Evolutionary conservation across 495 filamentous ascomycete genomes (phyloP).

Genomic region (Lichenothelia convexa): DNA sequence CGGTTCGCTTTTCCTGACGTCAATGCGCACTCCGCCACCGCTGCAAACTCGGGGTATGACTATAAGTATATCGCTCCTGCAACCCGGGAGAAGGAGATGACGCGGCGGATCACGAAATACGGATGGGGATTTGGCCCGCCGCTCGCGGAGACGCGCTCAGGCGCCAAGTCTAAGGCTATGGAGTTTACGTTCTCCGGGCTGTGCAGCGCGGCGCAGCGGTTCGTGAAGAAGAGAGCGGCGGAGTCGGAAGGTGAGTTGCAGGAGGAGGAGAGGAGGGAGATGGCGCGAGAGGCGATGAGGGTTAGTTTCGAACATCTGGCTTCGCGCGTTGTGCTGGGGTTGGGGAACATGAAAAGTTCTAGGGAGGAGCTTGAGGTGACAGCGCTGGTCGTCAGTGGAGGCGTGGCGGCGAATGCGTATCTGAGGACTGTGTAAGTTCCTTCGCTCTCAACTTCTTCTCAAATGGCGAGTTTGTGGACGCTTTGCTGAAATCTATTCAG

Average conservation of each 20-base stretch:
- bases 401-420: slow-evolving; percentile 71
- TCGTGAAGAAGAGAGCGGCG: slow-evolving; percentile 24
- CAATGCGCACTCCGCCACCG: slow-evolving; percentile 1
- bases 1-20: slow-evolving; percentile 52
- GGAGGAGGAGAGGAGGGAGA: slow-evolving; percentile 32
- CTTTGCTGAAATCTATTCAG: too few species aligned
- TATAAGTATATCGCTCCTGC: slow-evolving; percentile 33
- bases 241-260: too few species aligned
- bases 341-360: too few species aligned
- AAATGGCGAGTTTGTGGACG: too few species aligned
- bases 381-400: slow-evolving; percentile 62
- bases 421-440: slow-evolving; percentile 46
- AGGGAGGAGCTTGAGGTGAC: slow-evolving; percentile 6
- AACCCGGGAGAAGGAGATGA: slow-evolving; percentile 34
- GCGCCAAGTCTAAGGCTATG: slow-evolving; percentile 21
- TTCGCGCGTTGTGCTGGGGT: slow-evolving; percentile 46
- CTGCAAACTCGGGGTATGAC: slow-evolving; percentile 22
- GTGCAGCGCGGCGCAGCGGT: slow-evolving; percentile 31
- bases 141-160: slow-evolving; percentile 26
- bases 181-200: slow-evolving; percentile 50
- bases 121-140: slow-evolving; percentile 42
- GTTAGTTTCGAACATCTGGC: slow-evolving; percentile 80
- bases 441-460: too few species aligned
- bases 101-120: slow-evolving; percentile 23
- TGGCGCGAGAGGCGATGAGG: slow-evolving; percentile 58